Base-by-base conservation (phyloP, 176 grass and related monocot species). In the Triticum aestivum region DNA sequence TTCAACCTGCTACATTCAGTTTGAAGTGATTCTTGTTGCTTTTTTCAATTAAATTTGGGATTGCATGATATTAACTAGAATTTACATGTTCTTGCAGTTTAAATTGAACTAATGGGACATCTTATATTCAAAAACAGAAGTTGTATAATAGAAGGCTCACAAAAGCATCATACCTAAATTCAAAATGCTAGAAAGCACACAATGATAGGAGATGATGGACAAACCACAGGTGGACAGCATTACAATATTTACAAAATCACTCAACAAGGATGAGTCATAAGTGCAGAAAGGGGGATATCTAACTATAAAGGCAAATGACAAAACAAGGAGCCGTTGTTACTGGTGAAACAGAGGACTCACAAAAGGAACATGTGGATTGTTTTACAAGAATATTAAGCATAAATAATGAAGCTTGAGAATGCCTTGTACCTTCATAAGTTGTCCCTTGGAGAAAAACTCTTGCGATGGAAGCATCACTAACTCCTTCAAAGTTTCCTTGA, bases 401-500 rank as follows among this genome's bases (percentile, higher is more conserved):
- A 68, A 51, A 17, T 75, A 30, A 39, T 17, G 4, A 30, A 80
- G 30, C 8, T 63, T 18, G 32, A 85, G 37, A 86, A 84, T 59
- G 62, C 2, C 56, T 32, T 65, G 38, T 87, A 96, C 96, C 93
- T 98, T 98, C 88, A 93, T 98, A 81, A 98, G 88, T 89, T 98
- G 92, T 83, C 96, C 96, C 88, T 86, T 98, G 73, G 88, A 89
- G 85, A 98, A 98, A 73, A 98, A 89, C 89, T 98, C 93, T 85
- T 98, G 93, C 77, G 96, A 93, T 59, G 96, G 96, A 86, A 98
- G 93, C 96, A 98, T 98, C 79, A 98, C 96, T 85, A 98, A 87
- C 74, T 98, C 96, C 90, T 98, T 96, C 83, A 98, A 84, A 61
- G 96, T 98, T 87, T 92, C 96, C 88, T 98, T 98, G 47, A 98